Conservation (phyloP, 1,284 basidiomycete genomes). For the Boletellus deceptivus region DNA sequence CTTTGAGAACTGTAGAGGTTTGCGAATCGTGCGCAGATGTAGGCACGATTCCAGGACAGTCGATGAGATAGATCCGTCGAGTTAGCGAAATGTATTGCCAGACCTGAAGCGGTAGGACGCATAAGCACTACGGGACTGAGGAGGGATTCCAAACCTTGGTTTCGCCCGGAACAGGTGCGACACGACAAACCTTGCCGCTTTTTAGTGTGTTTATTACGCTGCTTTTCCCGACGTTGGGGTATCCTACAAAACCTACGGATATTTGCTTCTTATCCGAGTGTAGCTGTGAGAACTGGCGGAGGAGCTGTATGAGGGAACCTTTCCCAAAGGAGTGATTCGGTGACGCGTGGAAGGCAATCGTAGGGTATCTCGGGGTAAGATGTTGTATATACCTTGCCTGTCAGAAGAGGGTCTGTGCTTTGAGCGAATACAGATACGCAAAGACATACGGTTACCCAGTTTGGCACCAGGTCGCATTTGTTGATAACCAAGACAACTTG, state of each 20-base stretch:
- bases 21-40: slow-evolving; percentile 90
- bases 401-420: slow-evolving; percentile 2
- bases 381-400: slow-evolving; percentile 97
- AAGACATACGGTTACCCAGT: slow-evolving; percentile 88
- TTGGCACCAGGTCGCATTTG: slow-evolving; percentile 98
- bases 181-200: slow-evolving; percentile 96
- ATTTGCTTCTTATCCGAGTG: slow-evolving; percentile 99
- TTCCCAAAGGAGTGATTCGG: slow-evolving; percentile 99
- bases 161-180: slow-evolving; percentile 97
- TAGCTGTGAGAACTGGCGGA: slow-evolving; percentile 95
- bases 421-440: neutral
- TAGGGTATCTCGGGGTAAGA: slow-evolving; percentile 91
- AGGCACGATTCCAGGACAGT: slow-evolving; percentile 98
- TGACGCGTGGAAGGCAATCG: slow-evolving; percentile 97
- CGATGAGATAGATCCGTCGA: slow-evolving; percentile 96
- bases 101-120: slow-evolving; percentile 49
- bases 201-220: slow-evolving; percentile 99
- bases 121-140: slow-evolving; percentile 3
- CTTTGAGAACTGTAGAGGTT: slow-evolving; percentile 93
- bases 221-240: slow-evolving; percentile 98
- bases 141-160: slow-evolving; percentile 68
- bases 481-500: slow-evolving; percentile 97
- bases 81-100: slow-evolving; percentile 99
- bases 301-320: slow-evolving; percentile 94
- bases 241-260: slow-evolving; percentile 96